Evolutionary conservation across 1,284 basidiomycete species (phyloP).

Genomic region (Kwoniella shivajii): DNA sequence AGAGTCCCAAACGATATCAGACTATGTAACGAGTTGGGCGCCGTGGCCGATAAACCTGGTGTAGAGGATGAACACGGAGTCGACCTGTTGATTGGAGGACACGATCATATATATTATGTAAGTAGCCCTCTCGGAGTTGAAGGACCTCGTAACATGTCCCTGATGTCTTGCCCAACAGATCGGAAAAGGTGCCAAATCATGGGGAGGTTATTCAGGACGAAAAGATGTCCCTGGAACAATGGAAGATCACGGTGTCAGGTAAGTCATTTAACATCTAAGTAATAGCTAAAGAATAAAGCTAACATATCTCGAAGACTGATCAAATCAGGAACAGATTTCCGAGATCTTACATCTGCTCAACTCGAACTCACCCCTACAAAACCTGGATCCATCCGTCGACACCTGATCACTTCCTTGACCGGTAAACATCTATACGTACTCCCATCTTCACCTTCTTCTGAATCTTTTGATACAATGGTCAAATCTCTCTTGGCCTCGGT

Average conservation of each 20-base stretch:
- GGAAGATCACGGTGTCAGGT: constrained; percentile 69
- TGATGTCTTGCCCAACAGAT: constrained; percentile 58
- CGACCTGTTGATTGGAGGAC: constrained; percentile 83
- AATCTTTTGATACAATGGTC: constrained; percentile 64
- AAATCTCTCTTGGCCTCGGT: constrained; percentile 71
- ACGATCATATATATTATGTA: constrained; percentile 76
- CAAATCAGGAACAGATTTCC: constrained; percentile 90
- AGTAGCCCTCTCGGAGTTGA: too few relatives aligned
- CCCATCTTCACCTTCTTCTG: constrained; percentile 65
- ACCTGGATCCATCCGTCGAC: constrained; percentile 65
- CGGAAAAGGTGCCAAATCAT: constrained; percentile 70
- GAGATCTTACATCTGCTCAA: constrained; percentile 75
- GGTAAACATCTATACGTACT: constrained; percentile 68
- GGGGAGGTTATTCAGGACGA: constrained; percentile 69
- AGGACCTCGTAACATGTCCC: too few relatives aligned
- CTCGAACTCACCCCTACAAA: constrained; percentile 66
- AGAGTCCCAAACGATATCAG: constrained; percentile 70
- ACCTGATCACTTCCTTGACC: constrained; percentile 66
- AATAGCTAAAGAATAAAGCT: not conserved
- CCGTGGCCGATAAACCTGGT: constrained; percentile 60
- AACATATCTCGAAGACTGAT: constrained; percentile 51
- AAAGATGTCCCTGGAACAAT: constrained; percentile 69
- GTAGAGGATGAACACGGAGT: constrained; percentile 67
- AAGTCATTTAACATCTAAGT: too few relatives aligned
- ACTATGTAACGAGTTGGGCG: constrained; percentile 65